A percentile compares a stretch with the other conserved stretches of the same genome.
Evolutionary conservation across 805 yeast genomes (phyloP).

Genomic region (Maudiozyma bulderi): DNA sequence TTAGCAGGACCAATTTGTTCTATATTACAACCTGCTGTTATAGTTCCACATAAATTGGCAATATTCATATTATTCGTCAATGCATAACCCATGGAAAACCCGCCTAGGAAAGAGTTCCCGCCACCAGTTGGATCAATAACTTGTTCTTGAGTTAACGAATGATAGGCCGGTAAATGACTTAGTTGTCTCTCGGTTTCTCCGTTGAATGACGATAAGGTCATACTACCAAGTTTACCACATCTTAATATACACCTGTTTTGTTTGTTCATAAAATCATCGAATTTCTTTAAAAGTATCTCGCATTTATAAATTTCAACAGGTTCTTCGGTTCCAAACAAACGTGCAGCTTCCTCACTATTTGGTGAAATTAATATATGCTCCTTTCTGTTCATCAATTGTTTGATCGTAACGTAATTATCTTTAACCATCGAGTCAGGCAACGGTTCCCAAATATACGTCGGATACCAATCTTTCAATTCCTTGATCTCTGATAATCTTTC

Average conservation of each 20-base stretch:
- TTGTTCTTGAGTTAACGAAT: constrained; percentile 31
- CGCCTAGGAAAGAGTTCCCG: constrained; percentile 86
- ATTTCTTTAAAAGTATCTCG: constrained; percentile 35
- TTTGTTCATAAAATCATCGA: constrained; percentile 33
- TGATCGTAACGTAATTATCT: constrained; percentile 33
- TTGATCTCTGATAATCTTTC: constrained; percentile 16
- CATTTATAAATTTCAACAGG: constrained; percentile 36
- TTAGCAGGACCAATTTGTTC: constrained; percentile 72
- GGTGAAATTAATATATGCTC: constrained; percentile 47
- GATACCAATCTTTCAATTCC: background rate
- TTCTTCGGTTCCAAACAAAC: constrained; percentile 41
- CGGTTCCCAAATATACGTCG: constrained; percentile 67
- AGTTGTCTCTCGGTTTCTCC: background rate
- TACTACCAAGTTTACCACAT: constrained; percentile 70
- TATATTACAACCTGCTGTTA: constrained; percentile 74
- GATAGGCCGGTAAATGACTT: constrained; percentile 67
- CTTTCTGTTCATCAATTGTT: constrained; percentile 10
- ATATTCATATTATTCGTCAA: constrained; percentile 39
- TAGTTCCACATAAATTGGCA: constrained; percentile 58
- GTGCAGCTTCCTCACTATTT: constrained; percentile 74
- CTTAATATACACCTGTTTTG: constrained; percentile 41
- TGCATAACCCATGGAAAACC: constrained; percentile 53
- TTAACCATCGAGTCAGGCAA: constrained; percentile 64
- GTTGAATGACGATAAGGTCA: constrained; percentile 25
- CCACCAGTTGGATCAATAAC: constrained; percentile 93